Percentiles rank a stretch among this genome's conserved stretches.
Conservation (phyloP, 2,329 filamentous ascomycete species). For the Talaromyces sp. region DNA sequence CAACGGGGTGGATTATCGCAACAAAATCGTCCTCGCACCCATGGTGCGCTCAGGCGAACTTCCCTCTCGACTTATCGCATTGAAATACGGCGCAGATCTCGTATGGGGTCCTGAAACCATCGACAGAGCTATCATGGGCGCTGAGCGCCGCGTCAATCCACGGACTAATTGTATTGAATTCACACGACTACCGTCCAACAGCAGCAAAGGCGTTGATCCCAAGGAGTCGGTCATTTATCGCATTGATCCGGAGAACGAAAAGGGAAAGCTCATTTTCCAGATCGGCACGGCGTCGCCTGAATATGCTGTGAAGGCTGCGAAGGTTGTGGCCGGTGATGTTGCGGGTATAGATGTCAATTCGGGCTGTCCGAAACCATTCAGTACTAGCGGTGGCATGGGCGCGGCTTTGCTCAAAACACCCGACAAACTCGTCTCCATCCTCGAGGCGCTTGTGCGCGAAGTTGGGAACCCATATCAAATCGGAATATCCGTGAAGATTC, state of each 20-base stretch:
- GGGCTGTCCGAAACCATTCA: slow-evolving; percentile 97
- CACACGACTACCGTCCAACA: slow-evolving; percentile 69
- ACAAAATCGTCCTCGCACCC: slow-evolving; percentile 89
- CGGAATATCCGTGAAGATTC: slow-evolving; percentile 95
- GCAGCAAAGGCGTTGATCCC: slow-evolving; percentile 38
- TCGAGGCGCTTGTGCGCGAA: slow-evolving; percentile 74
- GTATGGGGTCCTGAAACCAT: slow-evolving; percentile 98
- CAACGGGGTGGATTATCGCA: slow-evolving; percentile 87
- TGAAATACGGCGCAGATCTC: slow-evolving; percentile 93
- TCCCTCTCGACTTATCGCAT: slow-evolving; percentile 78
- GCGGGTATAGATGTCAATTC: slow-evolving; percentile 95
- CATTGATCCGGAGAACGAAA: slow-evolving; percentile 73
- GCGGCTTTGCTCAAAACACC: slow-evolving; percentile 83
- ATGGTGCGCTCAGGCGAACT: slow-evolving; percentile 98
- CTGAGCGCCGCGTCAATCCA: slow-evolving; percentile 71
- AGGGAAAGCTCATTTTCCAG: slow-evolving; percentile 77
- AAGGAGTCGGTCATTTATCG: slow-evolving; percentile 72
- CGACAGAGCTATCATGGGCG: slow-evolving; percentile 86
- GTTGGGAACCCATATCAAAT: slow-evolving; percentile 76
- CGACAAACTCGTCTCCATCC: slow-evolving; percentile 76
- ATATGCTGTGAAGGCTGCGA: slow-evolving; percentile 77
- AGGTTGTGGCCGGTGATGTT: slow-evolving; percentile 79
- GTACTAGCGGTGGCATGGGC: slow-evolving; percentile 90
- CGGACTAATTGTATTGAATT: slow-evolving; percentile 79
- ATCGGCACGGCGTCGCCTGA: slow-evolving; percentile 83